These are phyloP conservation scores for Drechslerella dactyloides DNA, from an alignment of 2,329 filamentous ascomycete genomes.

Conservation along the genomic window DNA sequence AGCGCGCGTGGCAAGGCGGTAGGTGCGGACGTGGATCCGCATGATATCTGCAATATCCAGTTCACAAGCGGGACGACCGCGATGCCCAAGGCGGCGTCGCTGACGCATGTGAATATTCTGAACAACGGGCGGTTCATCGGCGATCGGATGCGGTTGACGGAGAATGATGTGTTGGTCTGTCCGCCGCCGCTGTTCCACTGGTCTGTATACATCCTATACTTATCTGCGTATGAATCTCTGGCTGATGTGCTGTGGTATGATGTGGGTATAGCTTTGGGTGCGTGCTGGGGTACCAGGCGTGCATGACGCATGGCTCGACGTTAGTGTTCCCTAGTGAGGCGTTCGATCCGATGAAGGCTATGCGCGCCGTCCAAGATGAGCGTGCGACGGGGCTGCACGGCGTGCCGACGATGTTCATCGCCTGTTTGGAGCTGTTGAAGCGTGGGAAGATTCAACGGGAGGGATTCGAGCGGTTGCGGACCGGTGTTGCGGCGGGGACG, in stretches of 20 bases:
- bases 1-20: not conserved
- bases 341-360: conserved; percentile 77
- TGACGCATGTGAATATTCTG: conserved; percentile 82
- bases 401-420: conserved; percentile 90
- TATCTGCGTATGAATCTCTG: not conserved
- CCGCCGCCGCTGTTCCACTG: conserved; percentile 83
- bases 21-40: conserved; percentile 59
- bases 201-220: conserved; percentile 7
- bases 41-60: conserved; percentile 89
- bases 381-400: conserved; percentile 65
- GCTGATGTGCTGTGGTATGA: not conserved
- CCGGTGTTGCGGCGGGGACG: conserved; percentile 89
- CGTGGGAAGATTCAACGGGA: conserved; percentile 60
- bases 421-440: conserved; percentile 78
- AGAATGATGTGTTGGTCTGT: conserved; percentile 78
- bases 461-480: conserved; percentile 72
- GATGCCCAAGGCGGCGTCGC: conserved; percentile 86
- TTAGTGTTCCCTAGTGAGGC: conserved; percentile 87
- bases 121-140: conserved; percentile 91
- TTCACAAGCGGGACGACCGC: conserved; percentile 86
- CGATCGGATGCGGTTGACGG: conserved; percentile 78
- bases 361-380: conserved; percentile 70
- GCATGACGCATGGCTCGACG: conserved; percentile 75
- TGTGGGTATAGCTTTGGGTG: conserved; percentile 77
- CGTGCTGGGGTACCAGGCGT: conserved; percentile 94